phyloP scores from a whole-genome alignment of 1,139 yeast genomes.

The Kluyveromyces sp. region DNA sequence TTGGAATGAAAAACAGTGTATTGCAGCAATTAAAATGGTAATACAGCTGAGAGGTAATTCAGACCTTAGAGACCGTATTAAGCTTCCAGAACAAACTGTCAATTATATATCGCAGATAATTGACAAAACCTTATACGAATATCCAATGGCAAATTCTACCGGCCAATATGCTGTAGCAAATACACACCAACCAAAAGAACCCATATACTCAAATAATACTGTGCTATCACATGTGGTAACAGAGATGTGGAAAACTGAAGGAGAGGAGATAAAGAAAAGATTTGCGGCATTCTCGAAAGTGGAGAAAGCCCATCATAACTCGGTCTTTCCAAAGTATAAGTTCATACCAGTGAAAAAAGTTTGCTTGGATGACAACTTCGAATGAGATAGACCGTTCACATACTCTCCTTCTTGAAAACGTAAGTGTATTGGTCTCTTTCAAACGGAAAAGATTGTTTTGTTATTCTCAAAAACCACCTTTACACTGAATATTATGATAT shows the following conservation, averaged over 20 bases:
- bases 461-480: too few species aligned
- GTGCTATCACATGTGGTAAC: slow-evolving; percentile 35
- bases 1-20: slow-evolving; percentile 5
- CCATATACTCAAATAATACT: slow-evolving; percentile 9
- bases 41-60: slow-evolving; percentile 7
- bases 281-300: slow-evolving; percentile 34
- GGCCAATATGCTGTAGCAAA: background rate
- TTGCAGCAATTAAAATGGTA: slow-evolving; percentile 5
- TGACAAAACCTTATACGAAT: slow-evolving; percentile 3
- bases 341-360: slow-evolving; percentile 17
- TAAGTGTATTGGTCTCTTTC: background rate
- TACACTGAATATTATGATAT: too few species aligned
- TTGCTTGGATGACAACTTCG: slow-evolving; percentile 2
- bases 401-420: background rate
- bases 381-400: background rate
- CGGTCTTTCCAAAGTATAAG: slow-evolving; percentile 39
- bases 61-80: too few species aligned
- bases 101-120: slow-evolving; percentile 3
- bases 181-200: slow-evolving; percentile 7
- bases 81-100: too few species aligned
- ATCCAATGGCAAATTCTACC: background rate
- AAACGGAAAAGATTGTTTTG: background rate
- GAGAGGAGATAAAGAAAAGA: slow-evolving; percentile 31
- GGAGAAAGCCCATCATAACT: slow-evolving; percentile 37
- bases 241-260: slow-evolving; percentile 41